These are phyloP conservation scores for Rhododendron williamsianum DNA, from an alignment of 148 eudicot genomes.

Conservation along the genomic window DNA sequence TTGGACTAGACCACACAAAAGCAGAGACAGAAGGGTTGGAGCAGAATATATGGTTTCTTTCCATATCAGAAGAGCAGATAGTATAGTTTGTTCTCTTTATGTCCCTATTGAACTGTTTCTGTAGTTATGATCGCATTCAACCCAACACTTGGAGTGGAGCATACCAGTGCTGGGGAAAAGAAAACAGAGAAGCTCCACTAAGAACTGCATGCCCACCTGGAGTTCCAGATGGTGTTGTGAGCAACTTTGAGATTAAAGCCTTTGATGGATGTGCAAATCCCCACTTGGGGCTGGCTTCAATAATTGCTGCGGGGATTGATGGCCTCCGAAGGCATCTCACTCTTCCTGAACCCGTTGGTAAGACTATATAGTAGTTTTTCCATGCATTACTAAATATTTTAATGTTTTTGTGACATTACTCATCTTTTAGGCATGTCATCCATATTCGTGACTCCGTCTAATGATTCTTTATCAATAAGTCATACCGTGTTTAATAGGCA, in stretches of 20 bases:
- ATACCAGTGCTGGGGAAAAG: conserved; percentile 89
- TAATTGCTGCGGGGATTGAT: conserved; percentile 85
- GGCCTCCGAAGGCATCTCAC: conserved; percentile 64
- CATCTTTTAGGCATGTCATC: neutral
- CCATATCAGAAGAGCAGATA: neutral
- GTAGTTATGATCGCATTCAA: conserved; percentile 84
- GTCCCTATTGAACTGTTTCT: conserved; percentile 13
- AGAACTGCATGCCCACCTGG: conserved; percentile 96
- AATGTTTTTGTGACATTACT: neutral
- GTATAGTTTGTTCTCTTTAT: neutral
- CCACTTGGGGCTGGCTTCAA: conserved; percentile 71
- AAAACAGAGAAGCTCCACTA: conserved; percentile 87
- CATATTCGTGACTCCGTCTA: neutral
- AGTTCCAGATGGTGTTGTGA: conserved; percentile 54
- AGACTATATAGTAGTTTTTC: conserved; percentile 11
- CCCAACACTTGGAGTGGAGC: conserved; percentile 98
- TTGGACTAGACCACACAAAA: neutral
- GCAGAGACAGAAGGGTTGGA: neutral
- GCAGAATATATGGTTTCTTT: neutral
- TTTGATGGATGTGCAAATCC: conserved; percentile 97
- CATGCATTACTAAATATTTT: neutral
- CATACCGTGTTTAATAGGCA: neutral
- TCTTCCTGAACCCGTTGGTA: conserved; percentile 84
- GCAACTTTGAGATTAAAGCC: conserved; percentile 93
- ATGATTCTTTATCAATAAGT: neutral